Percentiles rank a stretch among this genome's conserved stretches.
Evolutionary conservation across 192 early-diverging fungal species (phyloP).

Genomic region (Cladochytrium replicatum): DNA sequence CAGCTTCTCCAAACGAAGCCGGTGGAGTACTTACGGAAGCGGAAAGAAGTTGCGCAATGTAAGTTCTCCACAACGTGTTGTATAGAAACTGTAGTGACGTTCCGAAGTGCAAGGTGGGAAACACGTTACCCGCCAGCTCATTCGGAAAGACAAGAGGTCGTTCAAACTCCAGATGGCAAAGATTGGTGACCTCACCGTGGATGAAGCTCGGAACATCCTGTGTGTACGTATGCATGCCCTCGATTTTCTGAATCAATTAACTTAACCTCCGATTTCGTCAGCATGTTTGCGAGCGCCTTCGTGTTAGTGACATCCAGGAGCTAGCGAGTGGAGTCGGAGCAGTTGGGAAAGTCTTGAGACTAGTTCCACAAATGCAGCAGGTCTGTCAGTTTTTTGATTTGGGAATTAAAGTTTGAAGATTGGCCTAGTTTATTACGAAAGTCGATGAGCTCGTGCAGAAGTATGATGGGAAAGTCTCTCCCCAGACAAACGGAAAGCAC

Average conservation of each 20-base stretch:
- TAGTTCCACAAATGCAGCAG: conserved; percentile 25
- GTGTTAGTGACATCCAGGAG: conserved; percentile 7
- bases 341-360: conserved; percentile 8
- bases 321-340: conserved; percentile 8
- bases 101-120: not conserved
- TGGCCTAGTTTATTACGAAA: too few species aligned
- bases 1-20: conserved; percentile 27
- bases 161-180: conserved; percentile 27
- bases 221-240: conserved; percentile 8
- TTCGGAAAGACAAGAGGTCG: conserved; percentile 27
- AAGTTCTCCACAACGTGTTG: not conserved
- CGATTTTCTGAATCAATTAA: conserved; percentile 5
- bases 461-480: too few species aligned
- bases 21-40: too few species aligned
- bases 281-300: conserved; percentile 12
- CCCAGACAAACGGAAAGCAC: too few species aligned
- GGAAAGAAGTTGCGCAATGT: too few species aligned
- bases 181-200: conserved; percentile 21
- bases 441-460: too few species aligned
- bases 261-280: conserved; percentile 6
- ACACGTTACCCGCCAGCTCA: conserved; percentile 27
- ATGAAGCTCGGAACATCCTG: conserved; percentile 19
- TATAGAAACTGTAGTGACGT: not conserved
- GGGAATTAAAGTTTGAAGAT: too few species aligned
- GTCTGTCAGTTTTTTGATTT: too few species aligned